These are phyloP conservation scores for Bruguiera sexangula DNA, from an alignment of 345 rosid genomes.

Conservation along the genomic window DNA sequence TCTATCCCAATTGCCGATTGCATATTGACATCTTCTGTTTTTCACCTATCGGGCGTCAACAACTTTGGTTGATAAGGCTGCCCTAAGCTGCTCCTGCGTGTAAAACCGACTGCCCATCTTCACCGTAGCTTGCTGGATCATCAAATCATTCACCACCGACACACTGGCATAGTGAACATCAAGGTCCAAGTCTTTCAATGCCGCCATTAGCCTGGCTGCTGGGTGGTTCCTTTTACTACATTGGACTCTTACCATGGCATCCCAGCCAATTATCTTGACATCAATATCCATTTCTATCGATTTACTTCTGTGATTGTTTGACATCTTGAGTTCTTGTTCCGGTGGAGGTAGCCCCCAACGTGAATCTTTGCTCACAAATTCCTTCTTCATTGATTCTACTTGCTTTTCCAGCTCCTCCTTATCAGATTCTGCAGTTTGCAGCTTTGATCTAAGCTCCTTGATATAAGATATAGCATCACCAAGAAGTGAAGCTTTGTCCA, in stretches of 20 bases:
- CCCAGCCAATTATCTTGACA: conserved; percentile 85
- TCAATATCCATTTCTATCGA: conserved; percentile 68
- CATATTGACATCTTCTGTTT: background rate
- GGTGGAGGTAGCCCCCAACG: conserved; percentile 20
- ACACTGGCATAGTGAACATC: conserved; percentile 90
- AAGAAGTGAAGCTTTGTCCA: conserved; percentile 96
- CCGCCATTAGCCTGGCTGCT: conserved; percentile 80
- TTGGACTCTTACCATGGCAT: conserved; percentile 81
- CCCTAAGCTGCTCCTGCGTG: conserved; percentile 77
- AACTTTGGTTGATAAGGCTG: conserved; percentile 56
- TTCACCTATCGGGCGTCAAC: conserved; percentile 32
- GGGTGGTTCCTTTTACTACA: conserved; percentile 80
- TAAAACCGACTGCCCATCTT: conserved; percentile 76
- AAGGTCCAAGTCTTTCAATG: conserved; percentile 79
- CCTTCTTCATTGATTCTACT: conserved; percentile 53
- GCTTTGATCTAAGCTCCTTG: conserved; percentile 70
- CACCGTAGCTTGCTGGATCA: conserved; percentile 97
- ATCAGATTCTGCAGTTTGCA: conserved; percentile 49
- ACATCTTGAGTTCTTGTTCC: conserved; percentile 36
- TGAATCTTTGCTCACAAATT: conserved; percentile 33
- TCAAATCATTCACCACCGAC: conserved; percentile 78
- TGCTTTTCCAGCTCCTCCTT: conserved; percentile 66
- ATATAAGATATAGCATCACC: conserved; percentile 91
- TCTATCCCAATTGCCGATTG: conserved; percentile 12
- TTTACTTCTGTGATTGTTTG: conserved; percentile 30